Evolutionary conservation across 148 eudicot genomes (phyloP), one percentile per base, ranked within the genome.

Genomic region (Beta vulgaris): DNA sequence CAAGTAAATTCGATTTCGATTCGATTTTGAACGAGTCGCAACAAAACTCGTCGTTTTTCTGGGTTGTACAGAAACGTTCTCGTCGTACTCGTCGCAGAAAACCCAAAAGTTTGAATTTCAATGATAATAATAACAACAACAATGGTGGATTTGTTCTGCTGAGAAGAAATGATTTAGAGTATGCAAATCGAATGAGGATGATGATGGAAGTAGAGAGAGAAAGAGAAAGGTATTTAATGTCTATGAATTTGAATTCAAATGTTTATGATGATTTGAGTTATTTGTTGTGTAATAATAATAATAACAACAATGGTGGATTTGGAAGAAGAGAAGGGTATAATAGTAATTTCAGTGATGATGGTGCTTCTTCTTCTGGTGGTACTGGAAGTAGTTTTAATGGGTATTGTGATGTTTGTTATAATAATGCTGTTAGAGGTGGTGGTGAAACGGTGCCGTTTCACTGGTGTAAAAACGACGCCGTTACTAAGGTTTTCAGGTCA

Each of bases 1-100:
- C 98, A 19, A 81, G 74, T 25, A 88, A 85, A 76, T 77, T 78
- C 32, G 85, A 88, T 35, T 93, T 93, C 82, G 67, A 83, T 7
- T 66, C 77, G 9, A 39, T 86, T 13, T 46, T 43, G 11, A 28
- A 36, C 8, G 82, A 78, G 0, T 31, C 78, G n/a, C n/a, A n/a
- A n/a, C 4, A 9, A 53, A 36, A 39, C 36, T 68, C 58, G 3
- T 78, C 83, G 23, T 81, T 64, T 46, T 85, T 91, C 68, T 85
- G 82, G 25, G 91, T 79, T 21, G 88, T 93, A 2, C 64, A 89
- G 44, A 93, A 89, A 60, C 81, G 93, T 0, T 78, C 87, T 1
- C 71, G 90, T 13, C 82, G 88, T 32, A 68, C 76, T 13, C 83
- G 91, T 29, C 79, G 82, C 6, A 82, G 86, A 6, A 73, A 62